Evolutionary conservation across 805 yeast species (phyloP).

Genomic region (Nakazawaea pomicola): DNA sequence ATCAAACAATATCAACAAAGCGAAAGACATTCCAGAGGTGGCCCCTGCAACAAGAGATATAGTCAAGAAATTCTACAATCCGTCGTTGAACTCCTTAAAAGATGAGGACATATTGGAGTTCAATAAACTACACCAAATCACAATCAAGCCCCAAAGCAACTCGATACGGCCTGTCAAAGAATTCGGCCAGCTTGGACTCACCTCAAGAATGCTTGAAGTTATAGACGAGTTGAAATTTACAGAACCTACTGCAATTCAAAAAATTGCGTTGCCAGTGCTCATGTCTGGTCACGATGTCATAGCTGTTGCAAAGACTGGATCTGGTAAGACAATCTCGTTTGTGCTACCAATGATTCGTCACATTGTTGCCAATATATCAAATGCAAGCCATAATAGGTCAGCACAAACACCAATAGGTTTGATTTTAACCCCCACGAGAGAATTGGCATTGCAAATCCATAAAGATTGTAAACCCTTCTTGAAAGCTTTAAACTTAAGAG

Average conservation of each 20-base stretch:
- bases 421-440: conserved; percentile 88
- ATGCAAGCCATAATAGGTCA: conserved; percentile 11
- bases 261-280: conserved; percentile 85
- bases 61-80: conserved; percentile 52
- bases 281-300: conserved; percentile 89
- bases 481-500: conserved; percentile 40
- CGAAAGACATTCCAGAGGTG: conserved; percentile 42
- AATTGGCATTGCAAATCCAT: conserved; percentile 78
- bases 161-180: conserved; percentile 62
- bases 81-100: conserved; percentile 52
- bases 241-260: conserved; percentile 81
- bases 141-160: conserved; percentile 47
- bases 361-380: conserved; percentile 66
- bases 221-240: conserved; percentile 48
- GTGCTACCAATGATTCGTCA: conserved; percentile 82
- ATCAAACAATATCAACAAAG: conserved; percentile 38
- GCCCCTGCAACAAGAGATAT: conserved; percentile 48
- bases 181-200: conserved; percentile 83
- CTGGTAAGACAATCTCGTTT: conserved; percentile 92
- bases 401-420: conserved; percentile 78
- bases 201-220: conserved; percentile 48
- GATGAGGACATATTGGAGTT: conserved; percentile 52
- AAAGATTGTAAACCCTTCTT: conserved; percentile 61
- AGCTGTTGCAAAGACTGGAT: conserved; percentile 94
- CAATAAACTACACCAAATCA: conserved; percentile 60